Evolutionary conservation across 176 grass and related monocot genomes (phyloP).

Genomic region (Carex littledalei): DNA sequence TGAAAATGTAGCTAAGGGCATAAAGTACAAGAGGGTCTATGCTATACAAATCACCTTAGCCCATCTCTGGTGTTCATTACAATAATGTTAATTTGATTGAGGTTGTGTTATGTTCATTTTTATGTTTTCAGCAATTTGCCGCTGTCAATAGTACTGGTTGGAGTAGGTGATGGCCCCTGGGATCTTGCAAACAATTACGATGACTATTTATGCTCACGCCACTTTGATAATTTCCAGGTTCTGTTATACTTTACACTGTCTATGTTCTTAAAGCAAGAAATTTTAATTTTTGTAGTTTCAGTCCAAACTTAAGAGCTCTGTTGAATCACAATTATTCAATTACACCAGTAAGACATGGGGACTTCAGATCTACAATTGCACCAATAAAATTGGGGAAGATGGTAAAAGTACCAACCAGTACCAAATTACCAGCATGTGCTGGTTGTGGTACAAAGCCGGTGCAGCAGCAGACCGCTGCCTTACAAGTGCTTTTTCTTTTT

Average conservation of each 20-base stretch:
- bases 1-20: no score
- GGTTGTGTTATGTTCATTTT: background rate
- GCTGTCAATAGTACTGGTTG: conserved; percentile 35
- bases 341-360: background rate
- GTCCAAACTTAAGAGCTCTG: background rate
- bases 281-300: background rate
- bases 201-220: conserved; percentile 2
- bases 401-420: background rate
- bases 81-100: background rate
- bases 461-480: background rate
- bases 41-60: no score
- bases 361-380: background rate
- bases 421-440: background rate
- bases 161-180: conserved; percentile 40
- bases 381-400: background rate
- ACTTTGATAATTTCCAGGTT: conserved; percentile 53
- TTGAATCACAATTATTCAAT: background rate
- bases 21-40: no score
- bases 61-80: background rate
- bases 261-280: background rate
- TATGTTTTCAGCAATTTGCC: conserved; percentile 27
- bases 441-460: background rate
- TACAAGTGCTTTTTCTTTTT: background rate
- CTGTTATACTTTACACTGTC: background rate
- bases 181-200: conserved; percentile 30